Evolutionary conservation across 345 rosid species (phyloP).

Genomic region (Triadica sebifera): DNA sequence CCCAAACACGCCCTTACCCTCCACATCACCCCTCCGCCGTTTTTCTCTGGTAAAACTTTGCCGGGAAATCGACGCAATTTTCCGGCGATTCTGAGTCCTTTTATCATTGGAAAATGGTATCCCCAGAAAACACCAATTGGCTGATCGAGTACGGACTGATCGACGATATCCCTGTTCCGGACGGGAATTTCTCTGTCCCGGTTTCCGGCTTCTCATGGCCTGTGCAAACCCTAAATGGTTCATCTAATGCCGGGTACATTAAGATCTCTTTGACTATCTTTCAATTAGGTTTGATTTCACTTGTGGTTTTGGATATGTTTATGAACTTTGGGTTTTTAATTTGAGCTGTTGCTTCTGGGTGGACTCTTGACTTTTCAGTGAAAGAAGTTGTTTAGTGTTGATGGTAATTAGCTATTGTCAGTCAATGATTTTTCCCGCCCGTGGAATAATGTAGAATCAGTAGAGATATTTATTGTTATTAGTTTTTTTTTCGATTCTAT

Average conservation of each 20-base stretch:
- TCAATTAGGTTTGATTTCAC: no score
- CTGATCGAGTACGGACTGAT: conserved; percentile 57
- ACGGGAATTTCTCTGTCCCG: conserved; percentile 53
- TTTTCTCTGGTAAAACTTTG: conserved; percentile 8
- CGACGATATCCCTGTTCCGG: conserved; percentile 63
- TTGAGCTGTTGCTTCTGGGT: no score
- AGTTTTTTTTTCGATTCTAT: background rate
- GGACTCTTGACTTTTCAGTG: no score
- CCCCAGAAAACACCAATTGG: conserved; percentile 72
- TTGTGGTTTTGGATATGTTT: no score
- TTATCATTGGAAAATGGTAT: conserved; percentile 10
- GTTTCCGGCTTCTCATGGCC: conserved; percentile 77
- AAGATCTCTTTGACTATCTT: background rate
- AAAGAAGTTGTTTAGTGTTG: background rate
- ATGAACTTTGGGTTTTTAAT: no score
- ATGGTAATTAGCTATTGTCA: background rate
- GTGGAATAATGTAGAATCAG: background rate
- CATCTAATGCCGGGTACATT: conserved; percentile 61
- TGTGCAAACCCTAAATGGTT: conserved; percentile 46
- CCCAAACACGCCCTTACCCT: background rate
- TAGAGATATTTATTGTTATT: background rate
- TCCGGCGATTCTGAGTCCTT: background rate
- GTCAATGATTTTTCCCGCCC: no score
- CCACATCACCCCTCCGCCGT: background rate
- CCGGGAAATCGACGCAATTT: conserved; percentile 14